These are phyloP conservation scores for Rosa hybrid DNA, from an alignment of 331 rosid species.

Conservation along the genomic window DNA sequence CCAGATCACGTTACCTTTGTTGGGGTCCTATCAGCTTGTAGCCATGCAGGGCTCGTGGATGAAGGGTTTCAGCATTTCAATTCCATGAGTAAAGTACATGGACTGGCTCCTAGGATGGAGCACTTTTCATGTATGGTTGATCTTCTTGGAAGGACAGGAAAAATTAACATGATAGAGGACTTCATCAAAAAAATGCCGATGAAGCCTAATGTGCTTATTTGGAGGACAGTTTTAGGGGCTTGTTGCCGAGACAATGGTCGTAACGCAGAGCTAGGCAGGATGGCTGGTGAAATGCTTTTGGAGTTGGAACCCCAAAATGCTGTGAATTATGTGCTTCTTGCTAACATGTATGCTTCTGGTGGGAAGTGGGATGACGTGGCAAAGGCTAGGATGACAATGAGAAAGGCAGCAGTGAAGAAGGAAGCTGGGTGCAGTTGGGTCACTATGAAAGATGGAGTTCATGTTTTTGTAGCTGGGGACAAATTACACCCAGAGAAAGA, in stretches of 20 bases:
- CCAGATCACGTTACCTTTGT: slow-evolving; percentile 94
- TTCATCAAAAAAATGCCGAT: slow-evolving; percentile 75
- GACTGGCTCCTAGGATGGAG: slow-evolving; percentile 70
- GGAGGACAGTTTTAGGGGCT: slow-evolving; percentile 93
- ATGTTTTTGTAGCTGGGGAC: slow-evolving; percentile 86
- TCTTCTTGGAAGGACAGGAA: slow-evolving; percentile 82
- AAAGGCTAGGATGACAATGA: slow-evolving; percentile 75
- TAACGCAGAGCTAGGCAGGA: slow-evolving; percentile 65
- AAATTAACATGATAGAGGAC: slow-evolving; percentile 61
- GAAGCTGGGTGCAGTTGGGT: slow-evolving; percentile 97
- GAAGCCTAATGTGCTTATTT: slow-evolving; percentile 71
- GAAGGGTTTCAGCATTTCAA: slow-evolving; percentile 71
- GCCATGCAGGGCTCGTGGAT: slow-evolving; percentile 79
- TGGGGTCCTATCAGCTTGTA: slow-evolving; percentile 86
- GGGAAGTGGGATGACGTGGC: slow-evolving; percentile 82
- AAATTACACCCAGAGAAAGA: slow-evolving; percentile 77
- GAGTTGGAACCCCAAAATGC: slow-evolving; percentile 83
- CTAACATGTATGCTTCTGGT: slow-evolving; percentile 86
- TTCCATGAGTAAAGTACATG: slow-evolving; percentile 59
- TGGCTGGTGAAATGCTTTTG: slow-evolving; percentile 71
- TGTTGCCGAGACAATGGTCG: slow-evolving; percentile 67
- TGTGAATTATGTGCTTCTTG: slow-evolving; percentile 84
- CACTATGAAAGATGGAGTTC: slow-evolving; percentile 88
- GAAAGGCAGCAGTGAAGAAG: slow-evolving; percentile 76
- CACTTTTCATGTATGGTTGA: slow-evolving; percentile 93